Evolutionary conservation across 495 filamentous ascomycete genomes (phyloP).

Genomic region (Alectoria sarmentosa): DNA sequence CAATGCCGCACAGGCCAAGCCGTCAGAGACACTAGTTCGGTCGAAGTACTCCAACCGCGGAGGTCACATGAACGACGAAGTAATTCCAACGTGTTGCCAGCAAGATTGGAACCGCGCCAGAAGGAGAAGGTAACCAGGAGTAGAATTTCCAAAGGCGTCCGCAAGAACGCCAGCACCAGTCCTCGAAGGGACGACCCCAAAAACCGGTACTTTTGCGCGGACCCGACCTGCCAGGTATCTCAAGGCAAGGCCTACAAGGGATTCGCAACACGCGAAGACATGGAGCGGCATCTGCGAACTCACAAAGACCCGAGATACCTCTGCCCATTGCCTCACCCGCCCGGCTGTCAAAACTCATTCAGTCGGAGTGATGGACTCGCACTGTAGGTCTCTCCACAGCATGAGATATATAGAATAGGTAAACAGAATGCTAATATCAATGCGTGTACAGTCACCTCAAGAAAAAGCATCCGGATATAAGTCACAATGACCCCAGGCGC

Average conservation of each 20-base stretch:
- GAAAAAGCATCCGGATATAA: too few relatives aligned
- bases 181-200: not conserved
- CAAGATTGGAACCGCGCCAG: not conserved
- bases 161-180: not conserved
- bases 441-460: not conserved
- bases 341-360: not conserved
- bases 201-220: not conserved
- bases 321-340: not conserved
- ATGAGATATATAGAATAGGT: too few relatives aligned
- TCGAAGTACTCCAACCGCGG: not conserved
- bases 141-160: not conserved
- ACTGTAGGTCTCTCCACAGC: not conserved
- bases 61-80: not conserved
- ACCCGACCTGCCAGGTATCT: not conserved
- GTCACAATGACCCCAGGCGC: too few relatives aligned
- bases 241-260: not conserved
- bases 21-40: not conserved
- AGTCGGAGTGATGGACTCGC: not conserved
- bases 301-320: not conserved
- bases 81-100: not conserved
- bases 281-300: not conserved
- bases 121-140: not conserved
- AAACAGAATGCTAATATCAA: not conserved
- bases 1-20: not conserved
- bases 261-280: not conserved